phyloP scores from a whole-genome alignment of 2,329 filamentous ascomycete species.

The Geosmithia flava region DNA sequence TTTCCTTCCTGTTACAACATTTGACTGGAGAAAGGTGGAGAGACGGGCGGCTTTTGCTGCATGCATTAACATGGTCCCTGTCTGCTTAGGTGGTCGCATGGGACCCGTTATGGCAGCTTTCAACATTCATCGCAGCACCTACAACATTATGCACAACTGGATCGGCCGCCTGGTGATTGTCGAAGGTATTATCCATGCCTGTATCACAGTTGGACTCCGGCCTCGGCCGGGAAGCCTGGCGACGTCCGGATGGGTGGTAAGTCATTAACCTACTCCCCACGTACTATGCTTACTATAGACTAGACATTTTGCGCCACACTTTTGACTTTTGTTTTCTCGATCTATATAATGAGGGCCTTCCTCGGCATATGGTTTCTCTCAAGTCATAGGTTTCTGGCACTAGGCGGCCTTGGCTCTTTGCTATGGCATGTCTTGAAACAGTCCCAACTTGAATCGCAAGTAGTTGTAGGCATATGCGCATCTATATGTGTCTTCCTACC shows the following conservation, averaged over 20 bases:
- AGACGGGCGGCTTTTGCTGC: not conserved
- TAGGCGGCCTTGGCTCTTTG: too few species aligned
- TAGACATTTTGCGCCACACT: too few species aligned
- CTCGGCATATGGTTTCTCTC: too few species aligned
- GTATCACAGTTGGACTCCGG: not conserved
- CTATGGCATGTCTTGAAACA: too few species aligned
- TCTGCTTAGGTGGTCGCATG: not conserved
- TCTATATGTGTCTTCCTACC: too few species aligned
- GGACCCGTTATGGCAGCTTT: not conserved
- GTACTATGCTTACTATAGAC: too few species aligned
- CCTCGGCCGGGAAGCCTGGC: not conserved
- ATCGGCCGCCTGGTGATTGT: not conserved
- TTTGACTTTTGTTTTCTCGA: too few species aligned
- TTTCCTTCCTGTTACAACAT: too few species aligned
- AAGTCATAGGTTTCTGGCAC: too few species aligned
- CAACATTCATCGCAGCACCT: not conserved
- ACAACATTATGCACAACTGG: not conserved
- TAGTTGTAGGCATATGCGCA: too few species aligned
- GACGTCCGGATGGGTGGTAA: not conserved
- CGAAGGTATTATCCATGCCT: not conserved
- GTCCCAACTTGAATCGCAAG: too few species aligned
- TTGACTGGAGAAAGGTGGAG: not conserved
- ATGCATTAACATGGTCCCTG: not conserved
- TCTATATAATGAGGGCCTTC: too few species aligned
- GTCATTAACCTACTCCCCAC: slow-evolving; percentile 25